A percentile compares a stretch with the other conserved stretches of the same genome.
These are phyloP conservation scores for Graphilbum fragrans DNA, from an alignment of 2,329 filamentous ascomycete genomes.

Conservation along the genomic window DNA sequence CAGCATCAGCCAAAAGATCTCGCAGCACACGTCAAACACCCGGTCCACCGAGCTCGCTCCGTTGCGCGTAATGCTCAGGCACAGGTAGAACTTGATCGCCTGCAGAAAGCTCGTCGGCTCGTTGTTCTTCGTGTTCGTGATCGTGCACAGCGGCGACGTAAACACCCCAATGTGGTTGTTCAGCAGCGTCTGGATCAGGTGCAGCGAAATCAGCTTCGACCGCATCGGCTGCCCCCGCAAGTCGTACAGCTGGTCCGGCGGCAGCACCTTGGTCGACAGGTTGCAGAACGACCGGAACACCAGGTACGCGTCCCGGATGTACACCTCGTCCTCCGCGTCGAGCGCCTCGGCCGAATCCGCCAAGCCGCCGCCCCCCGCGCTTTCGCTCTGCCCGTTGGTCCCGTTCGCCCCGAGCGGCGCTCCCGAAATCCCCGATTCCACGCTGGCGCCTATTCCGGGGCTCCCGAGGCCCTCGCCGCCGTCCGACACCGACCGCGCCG, in stretches of 20 bases:
- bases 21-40: constrained; percentile 90
- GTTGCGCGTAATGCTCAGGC: constrained; percentile 87
- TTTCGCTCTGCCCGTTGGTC: neutral
- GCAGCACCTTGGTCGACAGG: constrained; percentile 81
- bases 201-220: constrained; percentile 87
- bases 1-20: constrained; percentile 97
- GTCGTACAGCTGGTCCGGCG: constrained; percentile 85
- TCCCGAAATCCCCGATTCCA: neutral
- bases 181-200: constrained; percentile 87
- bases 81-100: constrained; percentile 93
- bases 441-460: neutral
- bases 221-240: constrained; percentile 92
- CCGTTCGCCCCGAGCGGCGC: neutral
- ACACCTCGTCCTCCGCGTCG: constrained; percentile 81
- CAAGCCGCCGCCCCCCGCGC: neutral
- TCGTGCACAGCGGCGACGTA: constrained; percentile 81
- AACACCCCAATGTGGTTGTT: constrained; percentile 92
- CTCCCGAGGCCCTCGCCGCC: neutral
- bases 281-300: constrained; percentile 98
- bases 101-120: constrained; percentile 85
- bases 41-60: constrained; percentile 84
- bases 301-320: constrained; percentile 91
- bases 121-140: constrained; percentile 79
- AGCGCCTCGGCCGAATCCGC: constrained; percentile 37
- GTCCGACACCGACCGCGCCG: neutral